phyloP scores from a whole-genome alignment of 495 filamentous ascomycete species.

The Aspergillus homomorphus region DNA sequence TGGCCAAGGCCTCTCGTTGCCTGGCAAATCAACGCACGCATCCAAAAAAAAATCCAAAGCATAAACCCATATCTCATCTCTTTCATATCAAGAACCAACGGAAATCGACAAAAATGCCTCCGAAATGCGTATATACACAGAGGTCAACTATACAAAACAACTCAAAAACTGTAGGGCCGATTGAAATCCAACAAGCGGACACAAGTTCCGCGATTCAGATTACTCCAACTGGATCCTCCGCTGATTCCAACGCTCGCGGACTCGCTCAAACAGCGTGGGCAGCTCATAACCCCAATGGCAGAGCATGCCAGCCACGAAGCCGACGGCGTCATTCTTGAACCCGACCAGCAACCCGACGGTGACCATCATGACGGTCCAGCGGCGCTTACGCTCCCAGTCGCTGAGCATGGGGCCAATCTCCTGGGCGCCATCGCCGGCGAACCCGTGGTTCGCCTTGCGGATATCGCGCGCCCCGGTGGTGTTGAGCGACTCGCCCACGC shows the following conservation, averaged over 20 bases:
- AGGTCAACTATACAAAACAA: background rate
- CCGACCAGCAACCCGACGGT: conserved; percentile 77
- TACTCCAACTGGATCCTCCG: conserved; percentile 32
- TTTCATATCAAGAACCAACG: conserved; percentile 6
- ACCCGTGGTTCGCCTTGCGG: conserved; percentile 22
- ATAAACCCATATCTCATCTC: background rate
- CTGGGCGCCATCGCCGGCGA: conserved; percentile 41
- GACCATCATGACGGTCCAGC: conserved; percentile 85
- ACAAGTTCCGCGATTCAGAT: background rate
- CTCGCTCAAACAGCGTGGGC: conserved; percentile 30
- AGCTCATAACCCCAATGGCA: conserved; percentile 57
- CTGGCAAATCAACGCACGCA: background rate
- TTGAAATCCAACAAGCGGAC: background rate
- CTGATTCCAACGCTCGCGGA: conserved; percentile 29
- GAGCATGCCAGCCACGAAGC: conserved; percentile 76
- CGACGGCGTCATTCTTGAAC: conserved; percentile 86
- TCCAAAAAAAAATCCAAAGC: background rate
- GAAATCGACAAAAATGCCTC: conserved; percentile 8
- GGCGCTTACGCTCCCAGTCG: conserved; percentile 60
- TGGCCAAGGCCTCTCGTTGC: background rate
- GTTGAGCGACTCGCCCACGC: conserved; percentile 79
- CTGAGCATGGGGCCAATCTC: conserved; percentile 41
- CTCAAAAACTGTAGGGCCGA: too few relatives aligned
- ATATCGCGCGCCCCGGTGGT: conserved; percentile 63
- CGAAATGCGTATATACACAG: background rate